These are phyloP conservation scores for Vanrija sp. DNA, from an alignment of 1,284 basidiomycete genomes.

Conservation along the genomic window DNA sequence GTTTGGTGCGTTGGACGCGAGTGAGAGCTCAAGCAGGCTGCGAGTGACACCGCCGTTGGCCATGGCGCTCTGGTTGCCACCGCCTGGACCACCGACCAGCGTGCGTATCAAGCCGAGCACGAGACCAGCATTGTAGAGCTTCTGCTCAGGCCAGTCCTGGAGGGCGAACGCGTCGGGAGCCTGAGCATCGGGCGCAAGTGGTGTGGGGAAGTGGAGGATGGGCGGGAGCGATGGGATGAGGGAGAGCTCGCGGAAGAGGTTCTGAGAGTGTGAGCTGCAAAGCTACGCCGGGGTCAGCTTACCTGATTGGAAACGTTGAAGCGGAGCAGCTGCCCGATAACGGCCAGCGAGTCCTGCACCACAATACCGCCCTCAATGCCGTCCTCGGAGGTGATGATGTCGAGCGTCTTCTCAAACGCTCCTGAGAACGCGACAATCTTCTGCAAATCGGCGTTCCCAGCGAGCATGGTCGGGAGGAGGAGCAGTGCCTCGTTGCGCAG, in stretches of 20 bases:
- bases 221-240: slow-evolving; percentile 76
- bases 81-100: slow-evolving; percentile 63
- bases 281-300: slow-evolving; percentile 22
- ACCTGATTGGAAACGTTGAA: slow-evolving; percentile 97
- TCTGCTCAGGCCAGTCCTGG: slow-evolving; percentile 94
- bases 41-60: slow-evolving; percentile 63
- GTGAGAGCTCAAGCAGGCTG: slow-evolving; percentile 77
- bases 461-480: slow-evolving; percentile 74
- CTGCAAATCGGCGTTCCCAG: slow-evolving; percentile 88
- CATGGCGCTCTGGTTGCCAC: slow-evolving; percentile 59
- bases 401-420: slow-evolving; percentile 91
- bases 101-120: slow-evolving; percentile 68
- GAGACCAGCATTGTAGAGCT: slow-evolving; percentile 69
- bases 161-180: slow-evolving; percentile 89
- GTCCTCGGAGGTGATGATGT: slow-evolving; percentile 79
- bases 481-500: slow-evolving; percentile 64
- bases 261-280: slow-evolving; percentile 54
- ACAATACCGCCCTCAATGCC: slow-evolving; percentile 88
- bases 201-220: slow-evolving; percentile 79
- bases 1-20: slow-evolving; percentile 88
- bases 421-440: slow-evolving; percentile 97
- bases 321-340: slow-evolving; percentile 76
- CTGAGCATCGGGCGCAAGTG: slow-evolving; percentile 59
- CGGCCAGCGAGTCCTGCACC: slow-evolving; percentile 78
- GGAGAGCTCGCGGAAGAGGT: slow-evolving; percentile 91